Evolutionary conservation across 441 rosid species (phyloP).

Genomic region (Croton setiger): DNA sequence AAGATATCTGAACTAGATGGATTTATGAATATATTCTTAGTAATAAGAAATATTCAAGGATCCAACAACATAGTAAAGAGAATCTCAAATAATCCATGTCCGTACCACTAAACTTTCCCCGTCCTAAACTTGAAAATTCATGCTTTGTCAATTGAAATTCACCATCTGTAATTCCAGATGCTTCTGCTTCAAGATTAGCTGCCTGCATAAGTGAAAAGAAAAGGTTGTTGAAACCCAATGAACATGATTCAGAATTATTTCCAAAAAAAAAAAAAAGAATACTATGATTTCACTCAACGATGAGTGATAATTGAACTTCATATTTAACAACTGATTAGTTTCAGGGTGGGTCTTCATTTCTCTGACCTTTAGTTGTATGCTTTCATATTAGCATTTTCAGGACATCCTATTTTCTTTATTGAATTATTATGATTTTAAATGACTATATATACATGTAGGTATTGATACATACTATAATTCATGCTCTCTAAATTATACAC

Average conservation of each 20-base stretch:
- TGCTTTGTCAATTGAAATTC: slow-evolving; percentile 62
- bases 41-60: background rate
- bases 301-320: too few relatives aligned
- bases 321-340: too few relatives aligned
- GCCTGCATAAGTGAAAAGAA: slow-evolving; percentile 48
- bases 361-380: too few relatives aligned
- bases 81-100: background rate
- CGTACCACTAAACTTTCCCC: slow-evolving; percentile 79
- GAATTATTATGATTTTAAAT: too few relatives aligned
- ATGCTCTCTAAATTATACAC: too few relatives aligned
- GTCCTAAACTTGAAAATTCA: slow-evolving; percentile 57
- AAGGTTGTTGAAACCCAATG: background rate
- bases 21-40: background rate
- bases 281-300: too few relatives aligned
- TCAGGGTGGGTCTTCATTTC: too few relatives aligned
- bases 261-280: background rate
- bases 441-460: too few relatives aligned
- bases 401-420: too few relatives aligned
- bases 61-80: background rate
- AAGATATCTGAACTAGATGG: background rate
- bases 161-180: slow-evolving; percentile 60
- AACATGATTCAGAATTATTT: background rate
- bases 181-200: slow-evolving; percentile 71
- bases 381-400: too few relatives aligned
- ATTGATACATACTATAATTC: too few relatives aligned